Evolutionary conservation across 345 rosid genomes (phyloP), one percentile per base, ranked within the genome.

Genomic region (Salix udensis): DNA sequence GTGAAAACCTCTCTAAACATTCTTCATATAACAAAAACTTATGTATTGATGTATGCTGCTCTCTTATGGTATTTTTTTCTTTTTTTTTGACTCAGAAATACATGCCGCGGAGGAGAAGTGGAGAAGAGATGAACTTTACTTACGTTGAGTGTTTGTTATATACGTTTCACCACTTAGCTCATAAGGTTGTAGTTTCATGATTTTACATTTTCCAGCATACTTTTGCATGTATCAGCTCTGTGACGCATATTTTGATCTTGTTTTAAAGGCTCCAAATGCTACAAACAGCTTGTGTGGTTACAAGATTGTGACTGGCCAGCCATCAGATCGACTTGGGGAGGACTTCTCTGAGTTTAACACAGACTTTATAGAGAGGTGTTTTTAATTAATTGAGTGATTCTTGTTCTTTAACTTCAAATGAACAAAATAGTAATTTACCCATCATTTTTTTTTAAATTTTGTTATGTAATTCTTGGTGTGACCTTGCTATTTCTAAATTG

Each of bases 291-390:
- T 96, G 53, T 96, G 99, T 71, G 99, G 98, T 73, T 94, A 96
- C 86, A 92, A 92, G 83, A 91, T 95, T 80, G 98, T 95, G 81
- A 93, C 98, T 19, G 98, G 98, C 39, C 97, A 95, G 82, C 98
- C 98, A 76, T 95, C 98, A 68, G 97, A 95, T 76, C 88, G 97
- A 87, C 91, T 95, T 42, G 98, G 98, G 72, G 98, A 95, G 87
- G 96, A 93, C 83, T 96, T 96, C 88, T 91, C 96, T 21, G 99
- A 92, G 85, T 74, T 80, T 40, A 84, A 85, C 83, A 94, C 91
- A 82, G 97, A 96, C 76, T 96, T 96, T 77, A 90, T 84, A 61
- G 99, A 94, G 84, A 94, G 98, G 98, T 30, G 18, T 16, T 60
- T 42, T 42, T 26, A 9, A 42, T 69, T 16, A 23, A 58, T 4